Percentiles rank a stretch among this genome's conserved stretches.
Evolutionary conservation across 768 basidiomycete genomes (phyloP).

Genomic region (Tricholoma matsutake): DNA sequence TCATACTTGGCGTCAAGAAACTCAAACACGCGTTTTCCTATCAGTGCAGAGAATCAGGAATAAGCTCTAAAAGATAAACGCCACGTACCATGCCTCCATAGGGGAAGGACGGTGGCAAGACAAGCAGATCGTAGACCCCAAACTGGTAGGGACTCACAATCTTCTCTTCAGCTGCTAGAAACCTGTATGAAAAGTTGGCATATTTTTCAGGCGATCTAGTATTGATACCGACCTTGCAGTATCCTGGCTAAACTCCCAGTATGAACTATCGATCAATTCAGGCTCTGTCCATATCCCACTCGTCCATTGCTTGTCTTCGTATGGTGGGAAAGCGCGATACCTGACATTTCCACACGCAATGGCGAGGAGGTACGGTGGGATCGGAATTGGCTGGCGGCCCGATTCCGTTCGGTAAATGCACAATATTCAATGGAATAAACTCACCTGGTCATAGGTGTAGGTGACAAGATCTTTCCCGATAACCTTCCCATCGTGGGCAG

Average conservation of each 20-base stretch:
- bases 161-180: slow-evolving; percentile 72
- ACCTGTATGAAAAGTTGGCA: slow-evolving; percentile 39
- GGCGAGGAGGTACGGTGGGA: slow-evolving; percentile 91
- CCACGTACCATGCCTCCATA: slow-evolving; percentile 80
- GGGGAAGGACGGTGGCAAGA: slow-evolving; percentile 90
- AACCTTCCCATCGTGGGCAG: slow-evolving; percentile 67
- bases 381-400: slow-evolving; percentile 62
- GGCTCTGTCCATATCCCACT: slow-evolving; percentile 93
- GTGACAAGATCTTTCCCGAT: slow-evolving; percentile 72
- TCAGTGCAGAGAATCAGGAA: background rate
- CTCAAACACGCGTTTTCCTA: slow-evolving; percentile 89
- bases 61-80: background rate
- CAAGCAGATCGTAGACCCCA: slow-evolving; percentile 84
- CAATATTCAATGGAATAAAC: slow-evolving; percentile 12
- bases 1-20: slow-evolving; percentile 82
- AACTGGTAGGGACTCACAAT: slow-evolving; percentile 76
- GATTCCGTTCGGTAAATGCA: background rate
- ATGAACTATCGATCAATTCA: slow-evolving; percentile 68
- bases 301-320: slow-evolving; percentile 68
- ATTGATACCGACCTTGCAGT: slow-evolving; percentile 56
- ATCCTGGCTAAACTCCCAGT: slow-evolving; percentile 88
- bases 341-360: slow-evolving; percentile 82
- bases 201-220: background rate
- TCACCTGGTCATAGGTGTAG: slow-evolving; percentile 77
- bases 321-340: slow-evolving; percentile 62